A percentile compares a stretch with the other conserved stretches of the same genome.
Evolutionary conservation across 768 basidiomycete genomes (phyloP).

Genomic region (Cystofilobasidium capitatum): DNA sequence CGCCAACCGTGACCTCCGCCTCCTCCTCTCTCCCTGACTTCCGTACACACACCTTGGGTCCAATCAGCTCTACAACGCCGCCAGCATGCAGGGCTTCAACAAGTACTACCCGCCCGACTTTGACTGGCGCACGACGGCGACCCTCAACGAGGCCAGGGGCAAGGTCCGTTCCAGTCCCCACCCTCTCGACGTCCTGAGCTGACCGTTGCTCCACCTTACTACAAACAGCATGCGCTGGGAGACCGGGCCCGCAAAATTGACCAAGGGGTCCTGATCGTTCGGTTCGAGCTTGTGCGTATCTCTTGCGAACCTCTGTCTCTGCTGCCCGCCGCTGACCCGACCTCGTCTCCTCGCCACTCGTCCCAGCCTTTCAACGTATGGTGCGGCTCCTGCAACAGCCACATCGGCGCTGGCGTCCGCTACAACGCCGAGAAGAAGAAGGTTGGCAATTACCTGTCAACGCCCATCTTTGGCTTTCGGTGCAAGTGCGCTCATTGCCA

Average conservation of each 20-base stretch:
- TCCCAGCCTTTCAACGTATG: conserved; percentile 21
- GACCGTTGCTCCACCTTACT: neutral
- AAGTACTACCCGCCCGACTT: conserved; percentile 56
- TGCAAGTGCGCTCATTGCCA: conserved; percentile 96
- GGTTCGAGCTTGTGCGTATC: conserved; percentile 60
- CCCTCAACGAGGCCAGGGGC: conserved; percentile 45
- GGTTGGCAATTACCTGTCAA: conserved; percentile 86
- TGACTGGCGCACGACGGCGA: conserved; percentile 28
- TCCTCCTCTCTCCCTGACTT: neutral
- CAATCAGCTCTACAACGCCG: neutral
- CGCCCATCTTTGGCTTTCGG: conserved; percentile 85
- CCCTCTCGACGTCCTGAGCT: neutral
- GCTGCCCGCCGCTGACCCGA: neutral
- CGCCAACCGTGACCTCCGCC: neutral
- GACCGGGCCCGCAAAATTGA: conserved; percentile 90
- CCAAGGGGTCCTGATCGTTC: conserved; percentile 87
- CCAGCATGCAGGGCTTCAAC: conserved; percentile 54
- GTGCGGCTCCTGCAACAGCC: conserved; percentile 44
- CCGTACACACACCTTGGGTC: neutral
- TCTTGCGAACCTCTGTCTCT: conserved; percentile 80
- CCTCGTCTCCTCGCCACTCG: neutral
- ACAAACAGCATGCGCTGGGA: conserved; percentile 40
- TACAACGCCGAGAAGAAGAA: conserved; percentile 99
- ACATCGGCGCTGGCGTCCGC: conserved; percentile 98
- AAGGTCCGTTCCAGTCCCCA: conserved; percentile 64